Evolutionary conservation across 106 monocot species (phyloP).

Genomic region (Dendrobium chrysotoxum): DNA sequence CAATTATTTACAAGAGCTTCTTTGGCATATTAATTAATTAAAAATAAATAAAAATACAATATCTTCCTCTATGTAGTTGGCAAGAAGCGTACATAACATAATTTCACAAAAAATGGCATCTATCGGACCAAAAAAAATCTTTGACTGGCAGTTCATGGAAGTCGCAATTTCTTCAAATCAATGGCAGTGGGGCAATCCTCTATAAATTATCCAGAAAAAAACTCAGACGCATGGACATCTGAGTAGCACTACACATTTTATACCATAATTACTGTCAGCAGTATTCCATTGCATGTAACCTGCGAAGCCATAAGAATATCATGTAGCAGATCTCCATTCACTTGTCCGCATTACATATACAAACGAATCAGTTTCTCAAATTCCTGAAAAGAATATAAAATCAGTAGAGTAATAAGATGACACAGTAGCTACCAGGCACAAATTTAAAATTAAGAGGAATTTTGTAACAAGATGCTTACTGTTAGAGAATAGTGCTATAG

Average conservation of each 20-base stretch:
- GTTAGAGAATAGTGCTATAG: neutral
- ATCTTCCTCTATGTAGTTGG: neutral
- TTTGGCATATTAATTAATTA: neutral
- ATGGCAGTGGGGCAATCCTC: neutral
- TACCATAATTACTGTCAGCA: neutral
- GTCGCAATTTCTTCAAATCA: slow-evolving; percentile 1
- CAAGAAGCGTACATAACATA: slow-evolving; percentile 1
- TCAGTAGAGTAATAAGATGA: neutral
- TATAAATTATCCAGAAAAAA: neutral
- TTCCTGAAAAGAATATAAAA: slow-evolving; percentile 1
- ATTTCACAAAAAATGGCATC: neutral
- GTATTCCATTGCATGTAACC: neutral
- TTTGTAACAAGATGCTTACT: neutral
- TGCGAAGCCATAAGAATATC: neutral
- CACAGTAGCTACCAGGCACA: neutral
- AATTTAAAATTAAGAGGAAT: neutral
- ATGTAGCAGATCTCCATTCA: neutral
- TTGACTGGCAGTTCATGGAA: neutral
- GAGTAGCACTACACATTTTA: neutral
- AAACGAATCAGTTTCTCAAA: neutral
- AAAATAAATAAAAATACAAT: slow-evolving; percentile 5
- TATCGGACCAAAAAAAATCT: neutral
- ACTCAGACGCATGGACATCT: neutral
- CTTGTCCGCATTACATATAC: neutral
- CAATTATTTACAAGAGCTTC: slow-evolving; percentile 2